Base-by-base conservation (phyloP, 768 basidiomycete species). In the Macrolepiota dolichaula region DNA sequence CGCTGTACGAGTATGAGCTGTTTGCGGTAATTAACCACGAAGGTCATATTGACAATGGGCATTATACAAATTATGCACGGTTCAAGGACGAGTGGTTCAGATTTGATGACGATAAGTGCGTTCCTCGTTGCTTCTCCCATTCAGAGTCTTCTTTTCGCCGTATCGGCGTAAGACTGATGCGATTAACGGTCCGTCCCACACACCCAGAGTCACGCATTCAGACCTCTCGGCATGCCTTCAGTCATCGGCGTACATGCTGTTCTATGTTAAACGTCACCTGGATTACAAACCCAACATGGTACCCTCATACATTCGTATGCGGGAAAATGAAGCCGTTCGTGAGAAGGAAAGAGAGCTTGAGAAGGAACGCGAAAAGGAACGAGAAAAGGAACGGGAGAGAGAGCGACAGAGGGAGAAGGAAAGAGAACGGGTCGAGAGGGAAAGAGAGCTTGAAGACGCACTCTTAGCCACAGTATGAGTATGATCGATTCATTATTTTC, bases 11-110 rank as follows among this genome's bases (percentile, higher is more conserved):
- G 51, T 98, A 96, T 69, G 92, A 96, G 69, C 83, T 98, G 2
- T 94, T 95, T 68, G 89, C 92, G 25, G 94, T 97, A 40, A 89
- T 98, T 62, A 94, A 92, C 66, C 95, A 98, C 71, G 94, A 97
- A 72, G 96, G 96, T 4, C 89, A 91, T 71, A 85, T 97, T 68
- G 89, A 96, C 71, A 96, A 93, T 58, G 96, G 96, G 0, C 96
- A 98, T 68, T 98, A 97, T 73, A 94, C 90, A 29, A 91, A 89
- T 70, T 95, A 83, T 71, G 88, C 91, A 15, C 83, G 92, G 25
- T 93, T 86, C 67, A 84, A 88, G 59, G 90, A 96, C 67, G 93
- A 94, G 90, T 92, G 65, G 62, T 88, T 76, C 44, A 38, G 46
- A 35, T 61, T 61, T 40, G 59, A 61, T 22, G 59, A 61, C 32